Evolutionary conservation across 139 green algal genomes (phyloP).

Genomic region (Haematococcus lacustris): DNA sequence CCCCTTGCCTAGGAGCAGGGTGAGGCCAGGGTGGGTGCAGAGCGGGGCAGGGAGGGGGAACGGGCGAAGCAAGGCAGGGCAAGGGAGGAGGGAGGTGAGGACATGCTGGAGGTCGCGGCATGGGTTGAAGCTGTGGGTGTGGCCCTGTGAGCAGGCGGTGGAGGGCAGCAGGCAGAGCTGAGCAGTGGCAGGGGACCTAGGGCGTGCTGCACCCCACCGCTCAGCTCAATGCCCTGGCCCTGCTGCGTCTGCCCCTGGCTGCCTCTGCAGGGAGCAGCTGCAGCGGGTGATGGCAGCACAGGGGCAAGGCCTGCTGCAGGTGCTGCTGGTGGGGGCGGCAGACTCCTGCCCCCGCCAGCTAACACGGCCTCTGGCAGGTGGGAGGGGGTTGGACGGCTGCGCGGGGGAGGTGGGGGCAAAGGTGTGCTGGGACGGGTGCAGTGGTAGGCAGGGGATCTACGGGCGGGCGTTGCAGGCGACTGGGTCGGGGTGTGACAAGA

Average conservation of each 20-base stretch:
- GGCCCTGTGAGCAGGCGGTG: not conserved
- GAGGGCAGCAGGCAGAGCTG: not conserved
- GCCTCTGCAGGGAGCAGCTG: conserved; percentile 15
- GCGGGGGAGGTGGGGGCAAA: conserved; percentile 3
- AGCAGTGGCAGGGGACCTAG: not conserved
- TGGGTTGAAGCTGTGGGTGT: not conserved
- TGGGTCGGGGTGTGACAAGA: not conserved
- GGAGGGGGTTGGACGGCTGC: conserved; percentile 33
- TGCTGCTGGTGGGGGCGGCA: conserved; percentile 34
- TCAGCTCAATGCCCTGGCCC: too few relatives aligned
- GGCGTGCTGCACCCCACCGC: too few relatives aligned
- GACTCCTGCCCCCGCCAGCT: conserved; percentile 59
- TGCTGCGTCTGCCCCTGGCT: too few relatives aligned
- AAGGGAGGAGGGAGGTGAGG: too few relatives aligned
- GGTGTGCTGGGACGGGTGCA: conserved; percentile 17
- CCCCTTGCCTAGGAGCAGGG: too few relatives aligned
- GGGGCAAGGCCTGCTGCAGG: conserved; percentile 27
- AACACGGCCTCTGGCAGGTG: conserved; percentile 43
- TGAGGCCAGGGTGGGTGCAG: too few relatives aligned
- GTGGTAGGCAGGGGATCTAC: too few relatives aligned
- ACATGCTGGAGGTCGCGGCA: too few relatives aligned
- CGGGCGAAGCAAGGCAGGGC: too few relatives aligned
- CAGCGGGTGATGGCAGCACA: conserved; percentile 11
- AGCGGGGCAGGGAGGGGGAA: too few relatives aligned
- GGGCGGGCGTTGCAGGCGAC: conserved; percentile 6